Evolutionary conservation across 2,329 filamentous ascomycete species (phyloP).

Genomic region (Chrysoporthe cubensis): DNA sequence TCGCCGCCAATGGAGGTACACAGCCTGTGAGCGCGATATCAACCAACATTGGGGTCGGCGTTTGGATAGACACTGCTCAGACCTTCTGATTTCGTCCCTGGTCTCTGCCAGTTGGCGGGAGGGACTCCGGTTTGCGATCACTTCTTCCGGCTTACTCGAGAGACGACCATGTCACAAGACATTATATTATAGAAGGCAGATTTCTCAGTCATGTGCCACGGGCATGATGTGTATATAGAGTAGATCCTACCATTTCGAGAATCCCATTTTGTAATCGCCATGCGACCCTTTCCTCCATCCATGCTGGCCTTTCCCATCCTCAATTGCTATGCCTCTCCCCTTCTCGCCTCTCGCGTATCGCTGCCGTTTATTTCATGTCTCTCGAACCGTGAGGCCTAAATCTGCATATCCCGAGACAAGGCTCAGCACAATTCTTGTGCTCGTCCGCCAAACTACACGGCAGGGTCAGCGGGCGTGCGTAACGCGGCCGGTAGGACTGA

Average conservation of each 20-base stretch:
- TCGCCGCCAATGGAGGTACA: too few species aligned
- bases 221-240: neutral
- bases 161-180: neutral
- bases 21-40: constrained; percentile 26
- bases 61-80: constrained; percentile 22
- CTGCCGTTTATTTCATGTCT: neutral
- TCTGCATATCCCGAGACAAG: neutral
- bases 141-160: neutral
- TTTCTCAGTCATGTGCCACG: neutral
- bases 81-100: neutral
- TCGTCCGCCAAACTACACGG: too few species aligned
- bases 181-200: neutral
- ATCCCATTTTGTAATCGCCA: neutral
- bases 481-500: too few species aligned
- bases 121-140: neutral
- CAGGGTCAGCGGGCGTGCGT: too few species aligned
- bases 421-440: neutral
- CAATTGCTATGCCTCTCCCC: too few species aligned
- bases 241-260: neutral
- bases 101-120: neutral
- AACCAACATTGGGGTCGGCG: constrained; percentile 27
- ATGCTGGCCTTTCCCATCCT: neutral
- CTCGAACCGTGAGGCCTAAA: neutral
- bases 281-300: neutral
- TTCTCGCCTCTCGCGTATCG: neutral